Evolutionary conservation across 2,329 filamentous ascomycete genomes (phyloP), one percentile per base, ranked within the genome.

Genomic region (Orbilia quercus): DNA sequence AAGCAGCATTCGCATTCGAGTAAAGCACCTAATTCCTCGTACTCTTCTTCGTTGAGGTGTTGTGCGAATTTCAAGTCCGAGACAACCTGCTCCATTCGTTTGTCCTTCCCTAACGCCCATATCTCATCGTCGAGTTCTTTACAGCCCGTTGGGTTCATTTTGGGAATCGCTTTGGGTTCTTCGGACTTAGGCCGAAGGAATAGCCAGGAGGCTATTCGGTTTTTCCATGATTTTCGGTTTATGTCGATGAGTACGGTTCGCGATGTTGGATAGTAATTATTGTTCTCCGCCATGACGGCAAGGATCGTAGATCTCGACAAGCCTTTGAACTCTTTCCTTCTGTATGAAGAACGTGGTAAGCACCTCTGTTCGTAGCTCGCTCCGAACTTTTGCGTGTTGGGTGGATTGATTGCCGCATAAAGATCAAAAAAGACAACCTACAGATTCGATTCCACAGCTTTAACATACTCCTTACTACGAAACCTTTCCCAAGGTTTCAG

Each of bases 1-100:
- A 89, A 95, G 81, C 91, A 95, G 81, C 91, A 94, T 76, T 88
- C 86, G 80, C 91, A 95, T 79, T 95, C 91, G 79, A 84, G 84
- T 71, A 84, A 79, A 23, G 83, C 83, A 16, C 80, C 81, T 2
- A 80, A 79, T 47, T 81, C 79, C 70, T 84, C 82, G 14, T 84
- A 83, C 77, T 85, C 81, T 16, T 81, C 80, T 67, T 84, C 83
- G 72, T 84, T 84, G 70, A 84, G 79, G 60, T 82, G 75, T 18
- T 78, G 74, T 7, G 84, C 84, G n/a, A 83, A 64, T 28, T 78
- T 77, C 31, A 67, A 31, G 38, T 67, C 22, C 77, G 78, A 75
- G 2, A 76, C 76, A 7, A 82, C 73, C 55, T 82, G 81, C 25
- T 82, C 80, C 22, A 80, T 79, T 3, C 79, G 79, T 11, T 54